Percentiles rank a stretch among this genome's conserved stretches.
These are phyloP conservation scores for Schwanniomyces occidentalis DNA, from an alignment of 805 yeast genomes.

Conservation along the genomic window DNA sequence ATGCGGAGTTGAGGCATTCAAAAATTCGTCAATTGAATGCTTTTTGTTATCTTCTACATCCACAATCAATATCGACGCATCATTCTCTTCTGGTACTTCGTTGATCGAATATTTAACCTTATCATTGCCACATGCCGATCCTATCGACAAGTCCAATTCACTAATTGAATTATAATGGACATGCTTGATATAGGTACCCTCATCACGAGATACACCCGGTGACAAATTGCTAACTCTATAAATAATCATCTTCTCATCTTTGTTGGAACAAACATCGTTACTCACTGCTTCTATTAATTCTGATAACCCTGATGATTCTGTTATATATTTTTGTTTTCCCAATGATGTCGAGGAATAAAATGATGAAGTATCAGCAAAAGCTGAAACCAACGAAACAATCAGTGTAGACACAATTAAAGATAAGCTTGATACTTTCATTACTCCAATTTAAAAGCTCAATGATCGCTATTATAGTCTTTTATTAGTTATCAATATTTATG, in stretches of 20 bases:
- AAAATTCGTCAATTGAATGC: constrained; percentile 21
- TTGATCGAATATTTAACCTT: constrained; percentile 6
- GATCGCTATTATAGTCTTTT: too few species aligned
- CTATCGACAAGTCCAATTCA: constrained; percentile 18
- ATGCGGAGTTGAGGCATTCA: constrained; percentile 8
- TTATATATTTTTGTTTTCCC: constrained; percentile 17
- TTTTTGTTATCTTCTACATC: constrained; percentile 23
- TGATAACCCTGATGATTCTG: constrained; percentile 20
- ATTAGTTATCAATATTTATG: too few species aligned
- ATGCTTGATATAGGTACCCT: constrained; percentile 15
- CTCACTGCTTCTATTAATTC: constrained; percentile 16
- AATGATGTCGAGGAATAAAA: constrained; percentile 18
- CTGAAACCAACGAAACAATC: constrained; percentile 14
- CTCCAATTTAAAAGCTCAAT: too few species aligned
- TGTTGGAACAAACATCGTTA: constrained; percentile 17
- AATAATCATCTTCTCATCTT: constrained; percentile 18
- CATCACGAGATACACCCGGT: constrained; percentile 1
- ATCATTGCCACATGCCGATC: constrained; percentile 10
- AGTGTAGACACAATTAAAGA: constrained; percentile 6
- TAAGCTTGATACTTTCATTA: constrained; percentile 5
- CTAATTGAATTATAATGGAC: constrained; percentile 19
- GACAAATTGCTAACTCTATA: constrained; percentile 26
- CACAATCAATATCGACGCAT: constrained; percentile 17
- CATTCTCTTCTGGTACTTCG: constrained; percentile 1
- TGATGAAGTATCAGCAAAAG: constrained; percentile 25